phyloP scores from a whole-genome alignment of 805 yeast genomes.

The Hanseniaspora hatyaiensis region DNA sequence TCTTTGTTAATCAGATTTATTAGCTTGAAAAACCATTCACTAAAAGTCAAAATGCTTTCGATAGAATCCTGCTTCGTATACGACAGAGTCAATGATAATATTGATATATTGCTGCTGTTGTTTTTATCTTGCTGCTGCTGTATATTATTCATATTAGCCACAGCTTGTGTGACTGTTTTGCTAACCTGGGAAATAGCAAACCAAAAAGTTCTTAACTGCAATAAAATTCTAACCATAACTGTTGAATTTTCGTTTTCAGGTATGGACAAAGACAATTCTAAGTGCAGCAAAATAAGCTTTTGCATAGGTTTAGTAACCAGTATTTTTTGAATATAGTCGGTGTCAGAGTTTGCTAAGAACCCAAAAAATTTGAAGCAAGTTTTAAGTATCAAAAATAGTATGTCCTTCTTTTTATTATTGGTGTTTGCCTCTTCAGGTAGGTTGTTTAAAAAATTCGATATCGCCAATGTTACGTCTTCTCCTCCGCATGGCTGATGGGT shows the following conservation, averaged over 20 bases:
- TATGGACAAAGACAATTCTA: slow-evolving; percentile 24
- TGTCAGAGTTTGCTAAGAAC: slow-evolving; percentile 29
- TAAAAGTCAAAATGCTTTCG: slow-evolving; percentile 57
- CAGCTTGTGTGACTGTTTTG: slow-evolving; percentile 49
- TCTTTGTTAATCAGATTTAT: slow-evolving; percentile 66
- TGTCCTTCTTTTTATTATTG: slow-evolving; percentile 9
- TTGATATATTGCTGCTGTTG: slow-evolving; percentile 35
- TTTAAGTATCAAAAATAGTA: slow-evolving; percentile 12
- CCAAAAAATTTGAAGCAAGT: slow-evolving; percentile 28
- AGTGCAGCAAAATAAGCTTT: slow-evolving; percentile 27
- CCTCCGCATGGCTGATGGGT: slow-evolving; percentile 29
- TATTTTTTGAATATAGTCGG: slow-evolving; percentile 30
- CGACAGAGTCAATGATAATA: slow-evolving; percentile 30
- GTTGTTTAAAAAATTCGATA: slow-evolving; percentile 20
- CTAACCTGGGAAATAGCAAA: slow-evolving; percentile 59
- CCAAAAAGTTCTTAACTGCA: slow-evolving; percentile 54
- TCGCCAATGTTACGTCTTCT: slow-evolving; percentile 30
- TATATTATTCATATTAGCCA: slow-evolving; percentile 46
- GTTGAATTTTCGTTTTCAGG: slow-evolving; percentile 11
- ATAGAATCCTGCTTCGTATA: slow-evolving; percentile 52
- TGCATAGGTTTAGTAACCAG: slow-evolving; percentile 30
- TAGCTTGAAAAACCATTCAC: slow-evolving; percentile 78
- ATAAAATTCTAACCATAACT: slow-evolving; percentile 32
- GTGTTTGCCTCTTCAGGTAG: slow-evolving; percentile 5
- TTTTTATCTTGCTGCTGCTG: slow-evolving; percentile 31